phyloP scores from a whole-genome alignment of 163 green algal genomes.

The Trebouxia gelatinosa region DNA sequence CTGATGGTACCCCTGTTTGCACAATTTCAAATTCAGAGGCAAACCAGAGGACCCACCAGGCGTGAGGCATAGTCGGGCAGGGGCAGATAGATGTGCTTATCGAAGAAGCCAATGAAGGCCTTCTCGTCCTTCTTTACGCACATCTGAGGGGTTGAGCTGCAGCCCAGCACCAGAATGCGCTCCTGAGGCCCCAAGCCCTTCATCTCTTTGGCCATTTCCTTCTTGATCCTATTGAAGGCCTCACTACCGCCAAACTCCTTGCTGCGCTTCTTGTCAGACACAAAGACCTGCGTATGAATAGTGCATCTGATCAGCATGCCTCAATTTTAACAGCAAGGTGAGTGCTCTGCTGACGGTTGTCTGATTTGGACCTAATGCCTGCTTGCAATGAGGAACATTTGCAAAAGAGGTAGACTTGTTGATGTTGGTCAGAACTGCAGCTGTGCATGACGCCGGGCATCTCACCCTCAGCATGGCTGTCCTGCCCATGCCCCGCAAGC shows the following conservation, averaged over 20 bases:
- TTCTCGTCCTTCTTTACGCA: constrained; percentile 84
- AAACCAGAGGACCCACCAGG: no score
- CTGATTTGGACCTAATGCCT: neutral
- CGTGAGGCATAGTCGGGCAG: constrained; percentile 81
- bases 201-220: constrained; percentile 77
- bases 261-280: constrained; percentile 83
- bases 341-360: neutral
- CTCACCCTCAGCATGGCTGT: no score
- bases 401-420: neutral
- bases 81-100: constrained; percentile 77
- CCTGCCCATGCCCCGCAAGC: no score
- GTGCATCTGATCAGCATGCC: neutral
- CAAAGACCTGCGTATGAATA: constrained; percentile 67
- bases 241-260: constrained; percentile 74
- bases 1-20: no score
- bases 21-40: no score
- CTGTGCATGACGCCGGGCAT: neutral
- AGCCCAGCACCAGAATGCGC: constrained; percentile 81
- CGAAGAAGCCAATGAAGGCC: constrained; percentile 79
- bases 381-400: neutral
- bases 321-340: neutral
- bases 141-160: constrained; percentile 65
- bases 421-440: neutral
- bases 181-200: constrained; percentile 56
- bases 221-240: constrained; percentile 82